A percentile compares a stretch with the other conserved stretches of the same genome.
phyloP scores from a whole-genome alignment of 805 yeast species.

The Kodamaea fukazawae region DNA sequence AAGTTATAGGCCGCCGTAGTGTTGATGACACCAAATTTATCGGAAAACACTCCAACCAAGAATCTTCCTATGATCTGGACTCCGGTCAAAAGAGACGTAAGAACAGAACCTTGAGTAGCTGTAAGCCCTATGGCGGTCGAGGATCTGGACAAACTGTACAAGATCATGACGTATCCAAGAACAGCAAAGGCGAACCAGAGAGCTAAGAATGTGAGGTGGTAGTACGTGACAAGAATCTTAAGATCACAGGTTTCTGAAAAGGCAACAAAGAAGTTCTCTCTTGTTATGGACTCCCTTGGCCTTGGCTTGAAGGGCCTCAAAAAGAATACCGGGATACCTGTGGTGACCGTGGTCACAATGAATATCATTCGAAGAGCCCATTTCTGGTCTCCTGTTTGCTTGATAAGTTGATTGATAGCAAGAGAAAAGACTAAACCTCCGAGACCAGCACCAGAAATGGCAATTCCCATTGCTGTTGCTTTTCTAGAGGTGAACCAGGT shows the following conservation, averaged over 20 bases:
- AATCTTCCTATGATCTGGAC: constrained; percentile 51
- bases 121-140: constrained; percentile 43
- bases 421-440: constrained; percentile 53
- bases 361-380: constrained; percentile 46
- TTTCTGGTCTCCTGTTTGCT: constrained; percentile 38
- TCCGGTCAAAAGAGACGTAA: constrained; percentile 39
- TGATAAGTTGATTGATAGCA: constrained; percentile 37
- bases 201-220: constrained; percentile 22
- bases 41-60: constrained; percentile 45
- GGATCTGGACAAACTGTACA: constrained; percentile 39
- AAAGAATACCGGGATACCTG: constrained; percentile 40
- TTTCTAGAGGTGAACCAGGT: constrained; percentile 48
- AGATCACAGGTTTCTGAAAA: constrained; percentile 22
- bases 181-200: constrained; percentile 38
- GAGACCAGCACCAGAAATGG: constrained; percentile 48
- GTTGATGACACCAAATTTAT: constrained; percentile 46
- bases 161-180: constrained; percentile 33
- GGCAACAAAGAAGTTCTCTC: constrained; percentile 8
- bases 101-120: constrained; percentile 26
- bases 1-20: constrained; percentile 20
- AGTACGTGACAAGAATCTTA: constrained; percentile 27
- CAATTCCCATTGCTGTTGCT: constrained; percentile 49
- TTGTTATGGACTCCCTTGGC: constrained; percentile 23
- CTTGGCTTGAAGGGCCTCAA: constrained; percentile 45
- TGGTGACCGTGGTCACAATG: constrained; percentile 25